A percentile compares a stretch with the other conserved stretches of the same genome.
Conservation (phyloP, 163 green algal genomes). For the Volvox carteri region DNA sequence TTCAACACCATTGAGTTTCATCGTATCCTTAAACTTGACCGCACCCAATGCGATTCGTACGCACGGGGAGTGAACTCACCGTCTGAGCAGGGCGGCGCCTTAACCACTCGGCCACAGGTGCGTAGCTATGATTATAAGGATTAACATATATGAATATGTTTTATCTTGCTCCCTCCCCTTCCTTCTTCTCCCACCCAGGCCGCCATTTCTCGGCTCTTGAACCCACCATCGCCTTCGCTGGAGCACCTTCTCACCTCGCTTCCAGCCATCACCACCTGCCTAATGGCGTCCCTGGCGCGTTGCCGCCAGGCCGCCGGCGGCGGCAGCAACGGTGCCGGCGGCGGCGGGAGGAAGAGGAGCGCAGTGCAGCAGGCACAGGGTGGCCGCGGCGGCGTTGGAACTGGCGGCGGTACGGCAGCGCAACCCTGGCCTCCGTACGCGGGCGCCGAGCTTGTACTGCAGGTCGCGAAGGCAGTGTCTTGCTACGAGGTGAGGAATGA, state of each 20-base stretch:
- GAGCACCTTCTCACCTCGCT: background rate
- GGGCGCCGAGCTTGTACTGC: conserved; percentile 37
- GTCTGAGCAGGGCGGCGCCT: no score
- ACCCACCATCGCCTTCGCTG: background rate
- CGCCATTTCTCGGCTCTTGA: conserved; percentile 1
- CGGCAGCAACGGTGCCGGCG: background rate
- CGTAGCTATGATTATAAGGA: background rate
- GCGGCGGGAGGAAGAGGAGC: background rate
- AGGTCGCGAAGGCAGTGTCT: conserved; percentile 2
- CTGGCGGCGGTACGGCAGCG: background rate
- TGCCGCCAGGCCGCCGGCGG: background rate
- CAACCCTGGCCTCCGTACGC: background rate
- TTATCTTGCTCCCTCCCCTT: background rate
- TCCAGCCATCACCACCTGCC: conserved; percentile 14
- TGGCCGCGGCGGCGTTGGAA: no score
- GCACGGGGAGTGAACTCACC: no score
- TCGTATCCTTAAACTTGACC: no score
- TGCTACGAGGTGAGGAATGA: conserved; percentile 13
- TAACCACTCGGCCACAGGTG: no score
- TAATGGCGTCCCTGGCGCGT: conserved; percentile 13
- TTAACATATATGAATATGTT: background rate
- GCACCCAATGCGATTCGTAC: no score
- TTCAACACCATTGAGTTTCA: no score
- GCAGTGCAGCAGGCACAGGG: no score
- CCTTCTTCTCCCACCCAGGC: background rate